Base-by-base conservation (phyloP, 108 stramenopile genomes). In the Cylindrotheca fusiformis region DNA sequence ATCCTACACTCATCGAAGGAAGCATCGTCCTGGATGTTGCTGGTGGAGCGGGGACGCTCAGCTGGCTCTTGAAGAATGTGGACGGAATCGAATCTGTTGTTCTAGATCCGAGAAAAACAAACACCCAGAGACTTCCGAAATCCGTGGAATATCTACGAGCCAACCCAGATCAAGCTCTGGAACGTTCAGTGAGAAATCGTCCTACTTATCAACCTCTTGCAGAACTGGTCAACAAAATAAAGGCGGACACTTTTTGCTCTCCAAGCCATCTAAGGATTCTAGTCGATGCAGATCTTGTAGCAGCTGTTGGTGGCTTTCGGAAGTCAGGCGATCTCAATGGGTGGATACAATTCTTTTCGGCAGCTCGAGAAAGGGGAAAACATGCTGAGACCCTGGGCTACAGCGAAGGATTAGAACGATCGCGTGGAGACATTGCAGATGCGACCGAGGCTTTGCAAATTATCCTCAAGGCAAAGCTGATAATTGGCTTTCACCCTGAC, bases 401-500 rank as follows among this genome's bases (percentile, higher is more conserved):
- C 72, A 19, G 33, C 2, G 69, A 71, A 45, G 52, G 49, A 26
- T 0, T 3, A 2, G 12, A 24, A n/a, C 1, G 1, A 1, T 10
- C 22, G 10, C 12, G 41, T 27, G 31, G 26, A 25, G 26, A 53
- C 22, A 33, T 20, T 19, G 52, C 12, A 12, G 52, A 52, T 10
- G 63, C 52, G 10, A 26, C 21, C 4, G 52, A n/a, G 25, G 63
- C 52, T n/a, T 54, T 53, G 30, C 12, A 63, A 33, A 6, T 25
- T 20, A 60, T 58, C 3, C 25, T 60, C 29, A 44, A 24, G 55
- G 51, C 62, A 14, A 60, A 79, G 52, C 36, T 88, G 29, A 71
- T 95, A 31, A 78, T 85, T n/a, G 94, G 94, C 6, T 88, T 95
- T 67, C 94, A 95, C 67, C 88, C 94, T 14, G 93, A 94, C 68